These are phyloP conservation scores for Elsinoe ampelina DNA, from an alignment of 2,329 filamentous ascomycete species.

Conservation along the genomic window DNA sequence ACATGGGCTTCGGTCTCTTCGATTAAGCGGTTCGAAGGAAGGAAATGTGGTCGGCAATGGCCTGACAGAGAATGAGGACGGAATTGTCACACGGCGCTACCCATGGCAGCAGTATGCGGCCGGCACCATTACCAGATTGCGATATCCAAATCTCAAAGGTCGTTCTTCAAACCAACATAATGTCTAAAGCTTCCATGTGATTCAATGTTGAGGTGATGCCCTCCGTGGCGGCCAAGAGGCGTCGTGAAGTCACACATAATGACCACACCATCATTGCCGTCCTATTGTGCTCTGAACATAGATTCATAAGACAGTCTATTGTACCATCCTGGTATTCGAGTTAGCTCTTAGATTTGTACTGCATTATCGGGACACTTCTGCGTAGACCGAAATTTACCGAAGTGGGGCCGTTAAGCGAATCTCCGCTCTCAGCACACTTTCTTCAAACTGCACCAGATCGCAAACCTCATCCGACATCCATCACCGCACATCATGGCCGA, in stretches of 20 bases:
- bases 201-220: too few species aligned
- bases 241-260: too few species aligned
- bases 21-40: slow-evolving; percentile 39
- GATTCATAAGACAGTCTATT: too few species aligned
- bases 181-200: too few species aligned
- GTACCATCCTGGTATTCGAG: too few species aligned
- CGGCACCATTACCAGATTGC: too few species aligned
- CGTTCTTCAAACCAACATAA: too few species aligned
- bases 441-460: slow-evolving; percentile 5
- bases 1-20: slow-evolving; percentile 69
- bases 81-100: background rate
- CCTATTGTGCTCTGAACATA: too few species aligned
- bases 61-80: background rate
- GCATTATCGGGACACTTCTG: background rate
- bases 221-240: too few species aligned
- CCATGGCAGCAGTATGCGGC: too few species aligned
- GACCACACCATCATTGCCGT: too few species aligned
- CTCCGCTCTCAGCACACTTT: slow-evolving; percentile 11
- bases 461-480: slow-evolving; percentile 30
- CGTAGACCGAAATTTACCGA: background rate
- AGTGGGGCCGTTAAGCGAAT: slow-evolving; percentile 12
- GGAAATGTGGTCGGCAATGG: background rate
- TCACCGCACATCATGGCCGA: slow-evolving; percentile 67
- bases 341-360: background rate
- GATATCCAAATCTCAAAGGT: too few species aligned